Conservation (phyloP, 1,284 basidiomycete genomes). For the Moesziomyces globuligerus region DNA sequence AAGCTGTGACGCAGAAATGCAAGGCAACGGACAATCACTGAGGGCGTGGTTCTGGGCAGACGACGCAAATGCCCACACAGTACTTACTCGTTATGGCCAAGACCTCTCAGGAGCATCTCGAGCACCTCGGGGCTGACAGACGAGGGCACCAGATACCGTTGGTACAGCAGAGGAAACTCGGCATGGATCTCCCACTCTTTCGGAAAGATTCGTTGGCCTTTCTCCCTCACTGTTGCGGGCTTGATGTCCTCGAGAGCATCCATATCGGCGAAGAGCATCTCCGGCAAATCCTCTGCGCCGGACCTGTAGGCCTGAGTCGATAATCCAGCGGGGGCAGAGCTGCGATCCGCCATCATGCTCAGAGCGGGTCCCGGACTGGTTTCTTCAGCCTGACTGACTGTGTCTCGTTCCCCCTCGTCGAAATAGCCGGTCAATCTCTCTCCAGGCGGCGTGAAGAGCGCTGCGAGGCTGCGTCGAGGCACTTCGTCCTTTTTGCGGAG, state of each 20-base stretch:
- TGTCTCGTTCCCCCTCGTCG: not conserved
- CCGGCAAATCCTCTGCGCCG: not conserved
- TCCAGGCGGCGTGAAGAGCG: conserved; percentile 10
- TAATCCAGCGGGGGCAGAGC: not conserved
- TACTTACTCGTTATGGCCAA: conserved; percentile 23
- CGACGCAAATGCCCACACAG: no score
- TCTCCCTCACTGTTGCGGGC: not conserved
- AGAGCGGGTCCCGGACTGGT: not conserved
- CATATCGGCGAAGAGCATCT: not conserved
- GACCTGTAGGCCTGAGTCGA: not conserved
- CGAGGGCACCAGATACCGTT: conserved; percentile 37
- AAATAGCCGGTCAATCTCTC: not conserved
- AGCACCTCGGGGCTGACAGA: conserved; percentile 38
- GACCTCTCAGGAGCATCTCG: conserved; percentile 21
- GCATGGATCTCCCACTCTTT: conserved; percentile 21
- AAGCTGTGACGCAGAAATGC: conserved; percentile 2
- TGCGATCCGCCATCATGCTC: not conserved
- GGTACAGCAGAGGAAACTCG: conserved; percentile 39
- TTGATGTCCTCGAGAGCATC: not conserved
- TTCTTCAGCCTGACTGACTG: not conserved
- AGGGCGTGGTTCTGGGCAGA: no score
- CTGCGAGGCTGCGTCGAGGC: conserved; percentile 11
- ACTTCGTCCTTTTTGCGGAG: conserved; percentile 22
- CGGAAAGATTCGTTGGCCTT: conserved; percentile 22
- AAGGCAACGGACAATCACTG: not conserved